Evolutionary conservation across 331 rosid species (phyloP).

Genomic region (Quercus tomentella): DNA sequence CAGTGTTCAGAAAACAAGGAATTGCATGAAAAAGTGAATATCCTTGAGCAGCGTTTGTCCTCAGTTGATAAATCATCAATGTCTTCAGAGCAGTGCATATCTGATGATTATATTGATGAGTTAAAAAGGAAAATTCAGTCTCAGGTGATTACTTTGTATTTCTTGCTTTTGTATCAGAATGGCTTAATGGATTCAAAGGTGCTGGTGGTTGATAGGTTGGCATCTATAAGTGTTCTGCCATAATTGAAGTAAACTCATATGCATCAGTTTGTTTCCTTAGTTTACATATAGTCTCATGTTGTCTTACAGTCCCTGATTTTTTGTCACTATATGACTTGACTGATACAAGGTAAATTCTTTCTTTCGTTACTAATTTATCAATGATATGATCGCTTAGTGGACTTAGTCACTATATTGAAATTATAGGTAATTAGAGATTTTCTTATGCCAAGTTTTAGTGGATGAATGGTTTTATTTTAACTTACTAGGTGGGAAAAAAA

Average conservation of each 20-base stretch:
- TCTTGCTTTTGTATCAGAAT: constrained; percentile 6
- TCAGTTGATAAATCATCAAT: constrained; percentile 30
- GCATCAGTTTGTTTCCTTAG: background rate
- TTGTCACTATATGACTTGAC: background rate
- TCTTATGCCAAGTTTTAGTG: background rate
- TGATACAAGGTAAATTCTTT: background rate
- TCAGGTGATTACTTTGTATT: constrained; percentile 48
- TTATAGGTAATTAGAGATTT: background rate
- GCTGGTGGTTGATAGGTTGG: background rate
- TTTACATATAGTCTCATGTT: background rate
- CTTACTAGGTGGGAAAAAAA: background rate
- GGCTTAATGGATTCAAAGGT: constrained; percentile 7
- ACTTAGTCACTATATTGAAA: background rate
- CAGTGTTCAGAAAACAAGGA: constrained; percentile 84
- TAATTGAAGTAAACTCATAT: background rate
- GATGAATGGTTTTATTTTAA: background rate
- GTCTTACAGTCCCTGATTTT: too few relatives aligned
- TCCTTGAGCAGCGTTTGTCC: constrained; percentile 63
- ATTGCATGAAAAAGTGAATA: constrained; percentile 63
- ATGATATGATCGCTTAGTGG: background rate
- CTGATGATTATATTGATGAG: constrained; percentile 59
- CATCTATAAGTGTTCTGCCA: background rate
- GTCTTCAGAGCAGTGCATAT: constrained; percentile 38
- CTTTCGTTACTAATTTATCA: background rate
- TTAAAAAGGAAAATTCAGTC: constrained; percentile 81